Conservation (phyloP, 176 grass and related monocot genomes). For the Pharus latifolius region DNA sequence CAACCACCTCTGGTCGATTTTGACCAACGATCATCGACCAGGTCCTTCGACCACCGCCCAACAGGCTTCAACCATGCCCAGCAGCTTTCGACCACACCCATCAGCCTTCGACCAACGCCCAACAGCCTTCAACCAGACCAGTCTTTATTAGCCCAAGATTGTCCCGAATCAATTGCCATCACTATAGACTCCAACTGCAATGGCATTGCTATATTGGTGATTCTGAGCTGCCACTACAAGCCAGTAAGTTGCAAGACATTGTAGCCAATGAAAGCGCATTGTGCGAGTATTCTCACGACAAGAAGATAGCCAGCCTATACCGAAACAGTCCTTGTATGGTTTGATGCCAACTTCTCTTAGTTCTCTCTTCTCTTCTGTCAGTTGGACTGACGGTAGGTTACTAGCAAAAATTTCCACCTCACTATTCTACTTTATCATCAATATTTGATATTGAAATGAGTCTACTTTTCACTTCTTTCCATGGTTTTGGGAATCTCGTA, state of each 20-base stretch:
- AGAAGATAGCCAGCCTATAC: conserved; percentile 40
- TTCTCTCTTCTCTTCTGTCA: conserved; percentile 60
- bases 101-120: no score
- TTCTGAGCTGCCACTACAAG: conserved; percentile 49
- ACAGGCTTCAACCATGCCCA: no score
- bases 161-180: conserved; percentile 35
- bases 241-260: conserved; percentile 66
- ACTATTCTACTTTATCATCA: conserved; percentile 13
- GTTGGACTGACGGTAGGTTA: conserved; percentile 21
- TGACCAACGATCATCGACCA: no score
- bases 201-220: neutral
- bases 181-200: conserved; percentile 51
- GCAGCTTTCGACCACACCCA: no score
- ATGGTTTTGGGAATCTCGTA: conserved; percentile 12
- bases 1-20: no score
- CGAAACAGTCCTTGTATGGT: conserved; percentile 53
- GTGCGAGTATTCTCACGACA: conserved; percentile 22
- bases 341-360: conserved; percentile 49
- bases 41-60: no score
- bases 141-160: no score
- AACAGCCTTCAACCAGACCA: no score
- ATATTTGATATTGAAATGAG: conserved; percentile 2
- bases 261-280: conserved; percentile 50
- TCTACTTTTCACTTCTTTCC: neutral
- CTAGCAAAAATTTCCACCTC: conserved; percentile 15